phyloP scores from a whole-genome alignment of 176 grass and related monocot genomes.

The Cymbopogon citratus region DNA sequence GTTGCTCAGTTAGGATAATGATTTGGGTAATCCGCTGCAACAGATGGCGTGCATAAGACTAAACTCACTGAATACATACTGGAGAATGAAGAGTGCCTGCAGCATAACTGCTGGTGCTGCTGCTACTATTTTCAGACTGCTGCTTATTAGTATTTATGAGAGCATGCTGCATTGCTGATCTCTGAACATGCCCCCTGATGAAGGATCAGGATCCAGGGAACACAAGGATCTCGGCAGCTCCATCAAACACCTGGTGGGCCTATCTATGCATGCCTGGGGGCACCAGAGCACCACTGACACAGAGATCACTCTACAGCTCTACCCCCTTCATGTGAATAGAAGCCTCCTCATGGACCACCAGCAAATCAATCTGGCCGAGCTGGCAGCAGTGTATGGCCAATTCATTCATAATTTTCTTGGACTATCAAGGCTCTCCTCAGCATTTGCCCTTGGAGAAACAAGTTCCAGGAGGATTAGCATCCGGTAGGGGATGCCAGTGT shows the following conservation, averaged over 20 bases:
- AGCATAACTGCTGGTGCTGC: not conserved
- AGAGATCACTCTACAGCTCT: slow-evolving; percentile 28
- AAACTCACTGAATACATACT: not conserved
- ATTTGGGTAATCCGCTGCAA: not conserved
- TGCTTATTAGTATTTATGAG: slow-evolving; percentile 15
- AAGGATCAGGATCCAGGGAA: slow-evolving; percentile 31
- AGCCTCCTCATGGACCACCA: slow-evolving; percentile 24
- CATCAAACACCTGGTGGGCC: slow-evolving; percentile 37
- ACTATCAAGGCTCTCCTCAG: not conserved
- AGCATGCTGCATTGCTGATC: slow-evolving; percentile 10
- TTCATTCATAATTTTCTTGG: slow-evolving; percentile 10
- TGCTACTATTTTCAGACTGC: not conserved
- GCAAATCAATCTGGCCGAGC: slow-evolving; percentile 17
- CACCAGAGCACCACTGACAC: slow-evolving; percentile 25
- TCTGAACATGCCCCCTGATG: not conserved
- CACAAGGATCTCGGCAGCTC: slow-evolving; percentile 23
- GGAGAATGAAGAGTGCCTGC: not conserved
- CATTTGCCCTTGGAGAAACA: slow-evolving; percentile 20
- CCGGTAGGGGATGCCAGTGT: slow-evolving; percentile 25
- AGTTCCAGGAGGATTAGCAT: slow-evolving; percentile 44
- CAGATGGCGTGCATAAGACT: not conserved
- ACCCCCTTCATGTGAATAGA: slow-evolving; percentile 17
- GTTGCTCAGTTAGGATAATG: not conserved
- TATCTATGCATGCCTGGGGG: slow-evolving; percentile 30
- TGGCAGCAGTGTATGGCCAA: not conserved